phyloP scores from a whole-genome alignment of 768 basidiomycete genomes.

The Trametes sanguinea region DNA sequence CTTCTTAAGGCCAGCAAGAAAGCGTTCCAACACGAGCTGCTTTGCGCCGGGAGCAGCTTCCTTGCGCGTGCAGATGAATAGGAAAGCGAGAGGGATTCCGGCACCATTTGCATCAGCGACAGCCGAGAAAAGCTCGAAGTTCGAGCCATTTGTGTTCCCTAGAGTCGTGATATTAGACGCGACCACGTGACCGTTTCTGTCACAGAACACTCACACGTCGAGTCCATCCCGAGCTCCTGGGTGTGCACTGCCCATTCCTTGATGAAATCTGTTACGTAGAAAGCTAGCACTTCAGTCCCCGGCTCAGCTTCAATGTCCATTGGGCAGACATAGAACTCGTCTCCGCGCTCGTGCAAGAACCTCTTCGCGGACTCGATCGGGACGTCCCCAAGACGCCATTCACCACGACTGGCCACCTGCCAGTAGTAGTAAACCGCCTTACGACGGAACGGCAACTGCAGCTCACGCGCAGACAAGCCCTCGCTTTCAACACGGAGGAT shows the following conservation, averaged over 20 bases:
- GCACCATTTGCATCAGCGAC: constrained; percentile 38
- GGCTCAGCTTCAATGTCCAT: constrained; percentile 10
- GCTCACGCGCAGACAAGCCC: no score
- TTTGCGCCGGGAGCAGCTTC: constrained; percentile 29
- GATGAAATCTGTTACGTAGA: constrained; percentile 16
- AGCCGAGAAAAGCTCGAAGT: constrained; percentile 37
- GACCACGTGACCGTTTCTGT: no score
- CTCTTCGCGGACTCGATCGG: background rate
- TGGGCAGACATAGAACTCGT: background rate
- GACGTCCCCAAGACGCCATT: no score
- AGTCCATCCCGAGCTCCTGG: constrained; percentile 22
- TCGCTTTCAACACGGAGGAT: background rate
- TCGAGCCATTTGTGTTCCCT: constrained; percentile 38
- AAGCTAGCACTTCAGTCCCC: constrained; percentile 11
- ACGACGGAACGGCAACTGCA: no score
- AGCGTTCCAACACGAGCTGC: constrained; percentile 29
- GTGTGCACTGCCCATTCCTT: constrained; percentile 7
- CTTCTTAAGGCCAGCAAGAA: constrained; percentile 30
- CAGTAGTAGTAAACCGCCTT: background rate
- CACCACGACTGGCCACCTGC: background rate
- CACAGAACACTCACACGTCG: constrained; percentile 8
- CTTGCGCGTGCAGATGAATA: constrained; percentile 22
- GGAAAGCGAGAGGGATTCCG: constrained; percentile 37
- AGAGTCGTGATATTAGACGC: no score
- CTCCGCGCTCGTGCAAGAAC: background rate